Evolutionary conservation across 1,284 basidiomycete genomes (phyloP).

Genomic region (Rhodotorula mucilaginosa): DNA sequence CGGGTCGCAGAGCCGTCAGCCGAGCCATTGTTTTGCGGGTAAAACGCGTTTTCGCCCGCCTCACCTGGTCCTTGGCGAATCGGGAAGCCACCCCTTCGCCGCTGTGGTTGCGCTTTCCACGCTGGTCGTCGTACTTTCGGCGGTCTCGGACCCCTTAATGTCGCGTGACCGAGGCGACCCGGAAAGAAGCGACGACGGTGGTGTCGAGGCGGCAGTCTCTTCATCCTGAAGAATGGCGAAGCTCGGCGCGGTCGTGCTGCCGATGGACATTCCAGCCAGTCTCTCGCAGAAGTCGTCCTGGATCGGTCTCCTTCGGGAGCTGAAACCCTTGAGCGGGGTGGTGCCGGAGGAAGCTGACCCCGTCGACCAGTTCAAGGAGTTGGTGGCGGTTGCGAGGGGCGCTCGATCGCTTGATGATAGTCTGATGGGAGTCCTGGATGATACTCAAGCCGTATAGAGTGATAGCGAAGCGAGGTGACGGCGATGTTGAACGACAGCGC

Average conservation of each 20-base stretch:
- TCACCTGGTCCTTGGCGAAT: too few relatives aligned
- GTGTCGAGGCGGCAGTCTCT: not conserved
- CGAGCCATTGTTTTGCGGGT: not conserved
- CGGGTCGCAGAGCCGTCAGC: not conserved
- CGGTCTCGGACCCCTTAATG: too few relatives aligned
- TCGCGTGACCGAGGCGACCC: not conserved
- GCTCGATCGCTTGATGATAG: too few relatives aligned
- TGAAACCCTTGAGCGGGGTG: too few relatives aligned
- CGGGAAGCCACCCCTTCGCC: too few relatives aligned
- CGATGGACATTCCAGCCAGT: not conserved
- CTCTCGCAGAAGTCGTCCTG: not conserved
- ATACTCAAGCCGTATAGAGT: too few relatives aligned
- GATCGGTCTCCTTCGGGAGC: not conserved
- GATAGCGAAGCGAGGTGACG: too few relatives aligned
- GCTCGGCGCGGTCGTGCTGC: not conserved
- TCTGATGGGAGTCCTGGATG: too few relatives aligned
- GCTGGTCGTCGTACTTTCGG: not conserved
- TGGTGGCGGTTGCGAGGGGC: too few relatives aligned
- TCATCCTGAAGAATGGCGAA: not conserved
- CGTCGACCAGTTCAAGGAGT: too few relatives aligned
- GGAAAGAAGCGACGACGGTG: not conserved
- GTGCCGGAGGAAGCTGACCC: too few relatives aligned
- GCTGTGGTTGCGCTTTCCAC: not conserved
- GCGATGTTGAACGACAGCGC: too few relatives aligned
- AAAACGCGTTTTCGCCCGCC: not conserved